These are phyloP conservation scores for Sonneratia caseolaris DNA, from an alignment of 345 rosid genomes.

Conservation along the genomic window DNA sequence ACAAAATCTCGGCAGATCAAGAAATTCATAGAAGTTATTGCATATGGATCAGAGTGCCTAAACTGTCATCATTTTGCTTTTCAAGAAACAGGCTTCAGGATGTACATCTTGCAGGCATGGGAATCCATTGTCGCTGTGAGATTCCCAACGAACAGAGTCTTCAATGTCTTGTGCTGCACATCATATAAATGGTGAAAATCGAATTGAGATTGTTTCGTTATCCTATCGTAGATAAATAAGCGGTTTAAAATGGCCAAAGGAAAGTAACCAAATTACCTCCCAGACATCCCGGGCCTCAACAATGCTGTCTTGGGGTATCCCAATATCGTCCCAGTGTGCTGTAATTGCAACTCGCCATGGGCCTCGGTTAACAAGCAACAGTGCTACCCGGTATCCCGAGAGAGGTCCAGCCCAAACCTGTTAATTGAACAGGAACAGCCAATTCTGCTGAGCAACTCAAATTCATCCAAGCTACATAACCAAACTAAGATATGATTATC, in stretches of 20 bases:
- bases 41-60: neutral
- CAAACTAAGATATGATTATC: neutral
- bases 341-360: slow-evolving; percentile 23
- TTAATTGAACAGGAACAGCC: neutral
- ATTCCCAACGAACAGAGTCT: slow-evolving; percentile 38
- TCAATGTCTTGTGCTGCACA: slow-evolving; percentile 64
- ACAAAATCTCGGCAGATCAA: too few species aligned
- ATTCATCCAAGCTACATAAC: neutral
- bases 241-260: too few species aligned
- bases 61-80: neutral
- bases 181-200: neutral
- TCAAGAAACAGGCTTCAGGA: slow-evolving; percentile 64
- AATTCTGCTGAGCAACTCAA: neutral
- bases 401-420: slow-evolving; percentile 84
- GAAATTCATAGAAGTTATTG: too few species aligned
- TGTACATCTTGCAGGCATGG: slow-evolving; percentile 65
- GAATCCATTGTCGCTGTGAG: slow-evolving; percentile 43
- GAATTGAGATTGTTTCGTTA: neutral
- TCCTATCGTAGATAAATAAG: neutral
- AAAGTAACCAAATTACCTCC: slow-evolving; percentile 32
- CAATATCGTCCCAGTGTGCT: slow-evolving; percentile 71
- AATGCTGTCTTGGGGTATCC: slow-evolving; percentile 33
- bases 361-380: slow-evolving; percentile 61
- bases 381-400: slow-evolving; percentile 42
- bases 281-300: slow-evolving; percentile 72